A percentile compares a stretch with the other conserved stretches of the same genome.
Evolutionary conservation across 768 basidiomycete genomes (phyloP).

Genomic region (Boletus patriciae): DNA sequence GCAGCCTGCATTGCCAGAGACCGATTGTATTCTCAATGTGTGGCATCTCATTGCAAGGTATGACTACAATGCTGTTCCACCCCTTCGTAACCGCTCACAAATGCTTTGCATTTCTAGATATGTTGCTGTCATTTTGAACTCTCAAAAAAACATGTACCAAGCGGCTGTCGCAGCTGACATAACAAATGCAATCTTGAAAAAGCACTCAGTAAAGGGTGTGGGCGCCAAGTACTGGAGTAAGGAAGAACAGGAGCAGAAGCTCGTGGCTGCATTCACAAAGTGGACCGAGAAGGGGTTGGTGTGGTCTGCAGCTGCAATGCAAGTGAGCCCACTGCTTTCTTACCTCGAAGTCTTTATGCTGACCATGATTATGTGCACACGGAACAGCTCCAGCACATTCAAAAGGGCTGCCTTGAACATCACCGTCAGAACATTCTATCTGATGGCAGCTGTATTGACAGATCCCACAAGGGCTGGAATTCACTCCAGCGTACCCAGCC

Average conservation of each 20-base stretch:
- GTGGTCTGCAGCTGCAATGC: slow-evolving; percentile 20
- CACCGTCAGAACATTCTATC: too few species aligned
- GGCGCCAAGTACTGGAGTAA: slow-evolving; percentile 18
- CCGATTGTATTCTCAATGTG: too few species aligned
- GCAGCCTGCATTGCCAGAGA: too few species aligned
- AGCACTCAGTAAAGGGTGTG: not conserved
- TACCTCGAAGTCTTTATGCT: too few species aligned
- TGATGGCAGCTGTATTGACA: too few species aligned
- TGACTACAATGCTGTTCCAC: not conserved
- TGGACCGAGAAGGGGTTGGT: slow-evolving; percentile 12
- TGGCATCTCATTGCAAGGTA: not conserved
- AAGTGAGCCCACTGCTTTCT: slow-evolving; percentile 2
- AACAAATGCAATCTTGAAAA: slow-evolving; percentile 10
- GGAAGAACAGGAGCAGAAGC: slow-evolving; percentile 16
- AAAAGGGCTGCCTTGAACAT: slow-evolving; percentile 23
- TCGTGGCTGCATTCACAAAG: slow-evolving; percentile 11
- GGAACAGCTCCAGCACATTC: slow-evolving; percentile 30
- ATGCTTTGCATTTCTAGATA: slow-evolving; percentile 4
- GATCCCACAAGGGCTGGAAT: too few species aligned
- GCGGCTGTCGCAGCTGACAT: slow-evolving; percentile 7
- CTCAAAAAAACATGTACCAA: slow-evolving; percentile 3
- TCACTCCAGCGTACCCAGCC: not conserved
- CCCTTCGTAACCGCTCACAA: not conserved
- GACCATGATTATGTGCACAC: slow-evolving; percentile 19
- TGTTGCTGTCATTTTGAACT: slow-evolving; percentile 8